These are phyloP conservation scores for Sporodiniella umbellata DNA, from an alignment of 371 early-diverging fungal species.

Conservation along the genomic window DNA sequence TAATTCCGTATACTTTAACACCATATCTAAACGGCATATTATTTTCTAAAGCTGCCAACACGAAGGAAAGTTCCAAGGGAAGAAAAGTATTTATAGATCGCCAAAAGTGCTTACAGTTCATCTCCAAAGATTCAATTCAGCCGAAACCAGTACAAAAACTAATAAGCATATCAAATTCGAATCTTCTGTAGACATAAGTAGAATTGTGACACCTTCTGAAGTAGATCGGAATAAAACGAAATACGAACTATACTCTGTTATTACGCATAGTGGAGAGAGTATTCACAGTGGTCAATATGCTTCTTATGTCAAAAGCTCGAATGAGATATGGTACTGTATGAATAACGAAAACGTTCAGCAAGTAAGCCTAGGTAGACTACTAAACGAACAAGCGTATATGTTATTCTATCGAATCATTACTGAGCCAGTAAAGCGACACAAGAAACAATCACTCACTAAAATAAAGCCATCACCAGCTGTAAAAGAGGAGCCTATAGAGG, in stretches of 20 bases:
- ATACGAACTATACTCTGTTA: slow-evolving; percentile 71
- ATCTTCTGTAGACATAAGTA: slow-evolving; percentile 39
- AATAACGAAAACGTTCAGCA: slow-evolving; percentile 72
- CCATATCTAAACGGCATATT: no score
- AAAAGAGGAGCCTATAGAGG: background rate
- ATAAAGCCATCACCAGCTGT: background rate
- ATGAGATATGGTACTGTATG: slow-evolving; percentile 83
- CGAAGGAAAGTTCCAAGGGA: slow-evolving; percentile 54
- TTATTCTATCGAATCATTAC: slow-evolving; percentile 66
- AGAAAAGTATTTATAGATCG: slow-evolving; percentile 61
- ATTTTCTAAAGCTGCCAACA: slow-evolving; percentile 45
- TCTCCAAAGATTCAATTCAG: slow-evolving; percentile 72
- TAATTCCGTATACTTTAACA: no score
- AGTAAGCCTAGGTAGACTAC: slow-evolving; percentile 70
- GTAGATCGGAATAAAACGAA: slow-evolving; percentile 21
- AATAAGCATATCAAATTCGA: slow-evolving; percentile 46
- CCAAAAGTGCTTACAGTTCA: slow-evolving; percentile 74
- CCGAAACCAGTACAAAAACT: slow-evolving; percentile 43
- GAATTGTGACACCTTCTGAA: slow-evolving; percentile 31
- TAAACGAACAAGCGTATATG: slow-evolving; percentile 74
- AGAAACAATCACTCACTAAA: slow-evolving; percentile 10
- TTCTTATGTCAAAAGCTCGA: slow-evolving; percentile 73
- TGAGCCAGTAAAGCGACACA: slow-evolving; percentile 20
- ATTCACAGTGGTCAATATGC: slow-evolving; percentile 81
- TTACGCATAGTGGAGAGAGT: slow-evolving; percentile 77